A percentile compares a stretch with the other conserved stretches of the same genome.
These are phyloP conservation scores for Kluyveromyces marxianus DNA, from an alignment of 1,139 yeast genomes.

Conservation along the genomic window DNA sequence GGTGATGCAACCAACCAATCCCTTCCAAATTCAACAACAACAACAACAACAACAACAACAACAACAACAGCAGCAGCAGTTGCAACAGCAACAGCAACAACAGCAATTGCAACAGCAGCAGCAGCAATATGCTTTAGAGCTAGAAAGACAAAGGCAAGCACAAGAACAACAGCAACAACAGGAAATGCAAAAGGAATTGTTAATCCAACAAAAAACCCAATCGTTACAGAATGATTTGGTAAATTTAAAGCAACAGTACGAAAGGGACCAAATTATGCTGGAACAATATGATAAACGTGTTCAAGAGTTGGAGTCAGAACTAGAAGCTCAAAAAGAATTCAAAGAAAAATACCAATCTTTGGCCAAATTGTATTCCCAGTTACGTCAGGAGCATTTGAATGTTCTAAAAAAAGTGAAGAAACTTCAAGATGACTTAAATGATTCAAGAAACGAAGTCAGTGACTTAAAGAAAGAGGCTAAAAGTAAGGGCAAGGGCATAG, in stretches of 20 bases:
- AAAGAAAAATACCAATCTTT: slow-evolving; percentile 80
- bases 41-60: neutral
- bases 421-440: neutral
- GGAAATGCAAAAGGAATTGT: slow-evolving; percentile 39
- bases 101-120: slow-evolving; percentile 38
- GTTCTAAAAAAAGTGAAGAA: slow-evolving; percentile 65
- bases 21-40: neutral
- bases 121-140: slow-evolving; percentile 28
- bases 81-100: slow-evolving; percentile 40
- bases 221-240: slow-evolving; percentile 70
- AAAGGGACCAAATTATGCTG: slow-evolving; percentile 74
- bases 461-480: neutral
- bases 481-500: neutral
- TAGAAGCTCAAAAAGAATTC: slow-evolving; percentile 75
- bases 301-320: slow-evolving; percentile 70
- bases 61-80: neutral
- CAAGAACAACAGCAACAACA: slow-evolving; percentile 75
- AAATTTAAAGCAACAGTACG: slow-evolving; percentile 72
- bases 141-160: slow-evolving; percentile 40
- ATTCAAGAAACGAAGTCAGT: neutral
- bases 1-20: no score
- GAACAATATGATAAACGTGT: slow-evolving; percentile 87
- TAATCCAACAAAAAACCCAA: slow-evolving; percentile 67
- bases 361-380: slow-evolving; percentile 83
- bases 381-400: slow-evolving; percentile 86